Base-by-base conservation (phyloP, 2,329 filamentous ascomycete species). In the Tolypocladium paradoxum region DNA sequence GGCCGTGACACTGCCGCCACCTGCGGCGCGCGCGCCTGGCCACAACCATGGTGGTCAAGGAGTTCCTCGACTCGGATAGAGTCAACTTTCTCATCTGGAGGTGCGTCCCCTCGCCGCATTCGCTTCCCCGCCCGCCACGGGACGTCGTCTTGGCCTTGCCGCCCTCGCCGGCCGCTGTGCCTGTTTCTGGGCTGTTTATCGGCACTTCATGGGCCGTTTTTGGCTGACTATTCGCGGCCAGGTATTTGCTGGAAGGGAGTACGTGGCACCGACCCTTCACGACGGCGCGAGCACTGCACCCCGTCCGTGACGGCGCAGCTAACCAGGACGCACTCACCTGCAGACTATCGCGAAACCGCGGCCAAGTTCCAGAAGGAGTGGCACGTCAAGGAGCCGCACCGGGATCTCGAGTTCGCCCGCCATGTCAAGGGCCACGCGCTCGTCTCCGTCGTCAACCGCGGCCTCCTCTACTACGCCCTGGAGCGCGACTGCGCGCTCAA, bases 71-170 rank as follows among this genome's bases (percentile, higher is more conserved):
- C 76, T 83, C 80, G 60, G 77, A 85, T 69, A 76, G 79, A 74
- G 74, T 85, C 76, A 85, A 85, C 74, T 85, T 81, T 76, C 76
- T 85, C 68, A 76, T 85, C 67, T 85, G 82, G 82, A 83, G 81
- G 82, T 85, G 76, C 70, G 82, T 78, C 64, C 24, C 46, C 59
- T 62, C 55, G 54, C 57, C 61, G 59, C 60, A 61, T 60, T 57
- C 59, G 57, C 59, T 61, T 60, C 55, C 56, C 56, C 50, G 51
- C 52, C 57, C 56, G 51, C 58, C 51, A 31, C 49, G 27, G 11
- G 18, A 14, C 20, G 31, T 27, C n/a, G 40, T 24, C 47, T 31
- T 16, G 55, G 57, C 51, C 54, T 55, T 49, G 51, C 45, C 57
- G 56, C 54, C 35, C 48, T 38, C 24, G 33, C 27, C 12, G 3